Percentiles rank a stretch among this genome's conserved stretches.
Evolutionary conservation across 2,329 filamentous ascomycete genomes (phyloP).

Genomic region (Colletotrichum sp.): DNA sequence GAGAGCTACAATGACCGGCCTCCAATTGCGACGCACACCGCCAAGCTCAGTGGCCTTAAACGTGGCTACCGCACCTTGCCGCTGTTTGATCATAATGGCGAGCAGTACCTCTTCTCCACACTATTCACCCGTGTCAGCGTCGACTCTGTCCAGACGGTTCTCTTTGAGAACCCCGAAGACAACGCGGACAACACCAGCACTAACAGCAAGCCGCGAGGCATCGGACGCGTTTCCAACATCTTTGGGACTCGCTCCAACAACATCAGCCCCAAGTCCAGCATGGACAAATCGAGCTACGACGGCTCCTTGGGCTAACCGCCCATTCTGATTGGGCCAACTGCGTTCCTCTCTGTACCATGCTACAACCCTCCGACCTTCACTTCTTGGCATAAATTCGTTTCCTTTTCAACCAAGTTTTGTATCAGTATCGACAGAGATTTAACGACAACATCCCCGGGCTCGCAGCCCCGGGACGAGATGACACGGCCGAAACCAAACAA

Average conservation of each 20-base stretch:
- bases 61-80: slow-evolving; percentile 93
- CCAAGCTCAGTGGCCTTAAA: slow-evolving; percentile 87
- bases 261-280: slow-evolving; percentile 55
- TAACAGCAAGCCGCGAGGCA: slow-evolving; percentile 59
- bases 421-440: slow-evolving; percentile 19
- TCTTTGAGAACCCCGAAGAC: slow-evolving; percentile 52
- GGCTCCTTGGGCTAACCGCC: slow-evolving; percentile 27
- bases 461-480: slow-evolving; percentile 15
- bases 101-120: slow-evolving; percentile 93
- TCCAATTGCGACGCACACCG: slow-evolving; percentile 86
- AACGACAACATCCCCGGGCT: slow-evolving; percentile 9
- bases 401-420: slow-evolving; percentile 13
- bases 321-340: neutral
- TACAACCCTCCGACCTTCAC: slow-evolving; percentile 1
- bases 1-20: slow-evolving; percentile 68
- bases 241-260: slow-evolving; percentile 55
- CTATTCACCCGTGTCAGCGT: slow-evolving; percentile 88
- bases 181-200: slow-evolving; percentile 33
- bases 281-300: slow-evolving; percentile 53
- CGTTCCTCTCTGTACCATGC: neutral
- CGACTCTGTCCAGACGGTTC: slow-evolving; percentile 60
- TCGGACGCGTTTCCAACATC: slow-evolving; percentile 55
- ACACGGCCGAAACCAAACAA: slow-evolving; percentile 22
- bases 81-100: slow-evolving; percentile 84
- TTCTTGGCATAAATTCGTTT: slow-evolving; percentile 17